Evolutionary conservation across 2,329 filamentous ascomycete genomes (phyloP).

Genomic region (Beauveria caledonica): DNA sequence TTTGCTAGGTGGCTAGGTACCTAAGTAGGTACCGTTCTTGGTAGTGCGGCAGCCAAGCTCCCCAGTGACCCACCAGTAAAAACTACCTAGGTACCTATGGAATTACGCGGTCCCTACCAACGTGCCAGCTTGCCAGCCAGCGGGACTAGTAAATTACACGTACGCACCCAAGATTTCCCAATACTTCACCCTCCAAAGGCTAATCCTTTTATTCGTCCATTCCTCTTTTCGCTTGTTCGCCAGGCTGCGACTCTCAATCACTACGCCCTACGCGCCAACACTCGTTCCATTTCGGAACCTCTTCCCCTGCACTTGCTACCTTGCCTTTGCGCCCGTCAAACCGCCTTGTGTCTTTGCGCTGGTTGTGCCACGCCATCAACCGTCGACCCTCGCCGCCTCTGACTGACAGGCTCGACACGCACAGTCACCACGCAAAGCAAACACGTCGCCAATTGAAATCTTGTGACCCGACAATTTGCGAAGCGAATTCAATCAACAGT

Average conservation of each 20-base stretch:
- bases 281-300: constrained; percentile 9
- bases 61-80: neutral
- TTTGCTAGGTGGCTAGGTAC: too few relatives aligned
- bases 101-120: too few relatives aligned
- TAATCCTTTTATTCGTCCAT: neutral
- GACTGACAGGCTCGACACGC: neutral
- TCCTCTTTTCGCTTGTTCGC: constrained; percentile 2
- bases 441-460: neutral
- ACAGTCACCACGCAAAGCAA: neutral
- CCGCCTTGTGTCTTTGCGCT: neutral
- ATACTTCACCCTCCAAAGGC: neutral
- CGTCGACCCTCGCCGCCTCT: neutral
- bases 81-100: too few relatives aligned
- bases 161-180: neutral
- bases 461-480: too few relatives aligned
- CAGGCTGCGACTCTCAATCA: constrained; percentile 7
- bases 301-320: neutral
- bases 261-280: constrained; percentile 13
- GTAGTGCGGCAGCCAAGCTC: neutral
- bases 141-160: neutral
- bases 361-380: neutral
- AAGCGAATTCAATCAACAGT: neutral
- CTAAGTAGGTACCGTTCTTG: too few relatives aligned
- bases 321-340: neutral
- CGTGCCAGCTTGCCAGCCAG: neutral